Conservation (phyloP, 495 filamentous ascomycete species). For the Parachaetomium inaequale region DNA sequence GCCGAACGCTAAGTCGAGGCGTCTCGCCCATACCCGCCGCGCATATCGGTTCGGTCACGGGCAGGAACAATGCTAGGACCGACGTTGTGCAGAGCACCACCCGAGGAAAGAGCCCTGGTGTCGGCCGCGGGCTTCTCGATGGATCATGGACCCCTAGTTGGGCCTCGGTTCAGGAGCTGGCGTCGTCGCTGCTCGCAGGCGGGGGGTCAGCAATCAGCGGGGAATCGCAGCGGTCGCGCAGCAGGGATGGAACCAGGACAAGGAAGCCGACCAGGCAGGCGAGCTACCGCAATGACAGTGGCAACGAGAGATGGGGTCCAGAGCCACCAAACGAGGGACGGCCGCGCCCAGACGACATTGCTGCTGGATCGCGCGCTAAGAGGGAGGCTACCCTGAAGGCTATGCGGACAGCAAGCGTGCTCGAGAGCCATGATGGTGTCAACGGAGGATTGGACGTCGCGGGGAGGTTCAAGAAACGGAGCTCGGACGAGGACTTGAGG, state of each 20-base stretch:
- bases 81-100: slow-evolving; percentile 29
- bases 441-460: slow-evolving; percentile 47
- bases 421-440: slow-evolving; percentile 50
- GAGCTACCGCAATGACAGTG: slow-evolving; percentile 5
- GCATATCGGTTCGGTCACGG: slow-evolving; percentile 36
- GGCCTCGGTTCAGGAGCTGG: slow-evolving; percentile 44
- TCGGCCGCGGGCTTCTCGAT: slow-evolving; percentile 37
- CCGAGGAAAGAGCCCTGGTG: slow-evolving; percentile 34
- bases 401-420: slow-evolving; percentile 45
- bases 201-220: slow-evolving; percentile 26
- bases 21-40: slow-evolving; percentile 42
- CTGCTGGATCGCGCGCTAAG: slow-evolving; percentile 45
- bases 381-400: slow-evolving; percentile 48
- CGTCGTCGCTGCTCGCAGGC: slow-evolving; percentile 41
- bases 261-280: slow-evolving; percentile 30
- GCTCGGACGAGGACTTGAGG: slow-evolving; percentile 47
- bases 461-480: slow-evolving; percentile 52
- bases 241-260: slow-evolving; percentile 25
- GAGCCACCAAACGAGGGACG: slow-evolving; percentile 34
- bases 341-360: slow-evolving; percentile 44
- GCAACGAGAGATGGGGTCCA: slow-evolving; percentile 38
- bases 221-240: slow-evolving; percentile 33
- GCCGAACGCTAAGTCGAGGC: slow-evolving; percentile 31
- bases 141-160: slow-evolving; percentile 46
- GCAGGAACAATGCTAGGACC: slow-evolving; percentile 33